Evolutionary conservation across 495 filamentous ascomycete genomes (phyloP), one percentile per base, ranked within the genome.

Genomic region (Lasiosphaeria hispida): DNA sequence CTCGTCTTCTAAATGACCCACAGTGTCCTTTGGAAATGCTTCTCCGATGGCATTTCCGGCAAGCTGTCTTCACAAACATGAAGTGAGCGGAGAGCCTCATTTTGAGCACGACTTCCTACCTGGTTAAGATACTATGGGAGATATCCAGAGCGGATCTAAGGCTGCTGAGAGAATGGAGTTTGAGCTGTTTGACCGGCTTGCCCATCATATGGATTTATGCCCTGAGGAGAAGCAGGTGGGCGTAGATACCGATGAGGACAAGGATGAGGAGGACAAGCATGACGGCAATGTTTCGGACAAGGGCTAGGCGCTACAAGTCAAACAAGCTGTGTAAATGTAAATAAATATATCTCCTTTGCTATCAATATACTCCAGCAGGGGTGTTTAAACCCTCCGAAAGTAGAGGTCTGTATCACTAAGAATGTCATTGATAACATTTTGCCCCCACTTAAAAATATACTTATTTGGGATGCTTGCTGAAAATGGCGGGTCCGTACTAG

Each of bases 131-230:
- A 30, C 5, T 2, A 30, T 30, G 23, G 23, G 23, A 30, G 23
- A 30, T 2, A 30, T 30, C 23, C 23, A 5, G 23, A 30, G 23
- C 23, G 23, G 23, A 30, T 5, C 23, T 5, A 30, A 30, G 23
- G 23, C 23, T 30, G 23, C 23, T 30, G 23, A 30, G 23, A 30
- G 23, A 5, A 30, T 30, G 68, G 42, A 66, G 76, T 70, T 70
- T 62, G 71, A 75, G 62, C 54, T 75, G 57, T 68, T 69, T 45
- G 67, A 53, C 63, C 69, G 65, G 30, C 48, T 76, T 44, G 62
- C 49, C 42, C 48, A 56, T 33, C 39, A 51, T 15, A 49, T 35
- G 15, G 33, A 37, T 49, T 14, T 49, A 49, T 49, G 17, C 45
- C 23, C 45, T 18, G 15, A 23, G 15, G 15, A 23, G 15, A 49